These are phyloP conservation scores for Sphaerulina musiva DNA, from an alignment of 2,329 filamentous ascomycete species.

Conservation along the genomic window DNA sequence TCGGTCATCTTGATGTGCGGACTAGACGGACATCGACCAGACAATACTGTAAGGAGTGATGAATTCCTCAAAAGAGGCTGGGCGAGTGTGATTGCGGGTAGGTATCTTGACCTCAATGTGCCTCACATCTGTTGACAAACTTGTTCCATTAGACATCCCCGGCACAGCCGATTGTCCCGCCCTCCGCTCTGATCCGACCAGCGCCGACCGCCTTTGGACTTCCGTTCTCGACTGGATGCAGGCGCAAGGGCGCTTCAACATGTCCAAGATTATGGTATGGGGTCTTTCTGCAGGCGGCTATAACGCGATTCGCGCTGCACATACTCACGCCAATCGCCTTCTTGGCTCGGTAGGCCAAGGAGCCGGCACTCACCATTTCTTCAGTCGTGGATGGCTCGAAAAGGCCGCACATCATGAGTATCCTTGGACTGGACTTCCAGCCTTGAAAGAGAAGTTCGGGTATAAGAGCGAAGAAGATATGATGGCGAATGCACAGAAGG, in stretches of 20 bases:
- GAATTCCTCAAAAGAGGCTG: conserved; percentile 59
- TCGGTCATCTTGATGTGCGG: conserved; percentile 55
- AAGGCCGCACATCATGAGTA: conserved; percentile 60
- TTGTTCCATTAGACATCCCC: conserved; percentile 24
- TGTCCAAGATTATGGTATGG: conserved; percentile 54
- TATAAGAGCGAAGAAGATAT: conserved; percentile 53
- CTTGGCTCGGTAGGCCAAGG: conserved; percentile 56
- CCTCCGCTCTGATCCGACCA: conserved; percentile 53
- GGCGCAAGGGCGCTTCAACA: conserved; percentile 48
- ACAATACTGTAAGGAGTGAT: conserved; percentile 55
- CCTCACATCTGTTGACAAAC: neutral
- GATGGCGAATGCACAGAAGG: conserved; percentile 49
- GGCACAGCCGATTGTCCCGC: conserved; percentile 63
- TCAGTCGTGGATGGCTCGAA: conserved; percentile 54
- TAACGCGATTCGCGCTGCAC: conserved; percentile 59
- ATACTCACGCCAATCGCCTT: conserved; percentile 55
- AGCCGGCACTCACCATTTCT: conserved; percentile 57
- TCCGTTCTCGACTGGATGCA: conserved; percentile 57
- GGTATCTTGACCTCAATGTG: neutral
- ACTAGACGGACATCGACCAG: conserved; percentile 57
- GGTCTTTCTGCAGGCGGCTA: conserved; percentile 61
- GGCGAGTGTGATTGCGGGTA: conserved; percentile 57
- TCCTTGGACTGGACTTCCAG: conserved; percentile 34
- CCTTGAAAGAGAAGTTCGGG: conserved; percentile 57
- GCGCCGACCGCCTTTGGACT: conserved; percentile 56